These are phyloP conservation scores for Phlyctochytrium planicorne DNA, from an alignment of 192 early-diverging fungal genomes.

Conservation along the genomic window DNA sequence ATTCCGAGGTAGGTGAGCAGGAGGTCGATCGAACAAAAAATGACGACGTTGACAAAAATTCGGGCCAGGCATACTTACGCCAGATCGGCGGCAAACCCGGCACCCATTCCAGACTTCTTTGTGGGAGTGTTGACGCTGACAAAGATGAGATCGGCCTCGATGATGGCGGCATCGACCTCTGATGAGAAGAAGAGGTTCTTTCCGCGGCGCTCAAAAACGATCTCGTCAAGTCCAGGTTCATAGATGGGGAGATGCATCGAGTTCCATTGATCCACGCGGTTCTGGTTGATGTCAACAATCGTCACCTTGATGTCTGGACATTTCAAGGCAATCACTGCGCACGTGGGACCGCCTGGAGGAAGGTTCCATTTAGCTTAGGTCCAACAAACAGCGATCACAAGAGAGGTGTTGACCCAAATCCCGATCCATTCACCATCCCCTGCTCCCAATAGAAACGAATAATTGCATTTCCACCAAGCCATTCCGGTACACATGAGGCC, in stretches of 20 bases:
- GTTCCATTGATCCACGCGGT: constrained; percentile 89
- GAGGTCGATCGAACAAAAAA: background rate
- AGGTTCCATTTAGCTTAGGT: too few species aligned
- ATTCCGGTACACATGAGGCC: too few species aligned
- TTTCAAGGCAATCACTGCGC: constrained; percentile 88
- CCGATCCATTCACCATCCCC: too few species aligned
- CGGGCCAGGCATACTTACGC: constrained; percentile 52
- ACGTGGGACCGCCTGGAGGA: constrained; percentile 84
- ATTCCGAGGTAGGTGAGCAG: background rate
- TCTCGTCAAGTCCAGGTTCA: constrained; percentile 86
- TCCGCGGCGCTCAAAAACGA: constrained; percentile 71
- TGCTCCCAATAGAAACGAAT: too few species aligned
- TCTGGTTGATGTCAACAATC: constrained; percentile 80
- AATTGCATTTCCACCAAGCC: too few species aligned
- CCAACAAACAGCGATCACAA: background rate
- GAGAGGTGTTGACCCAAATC: constrained; percentile 2
- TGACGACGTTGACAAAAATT: constrained; percentile 3
- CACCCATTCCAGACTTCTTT: constrained; percentile 72
- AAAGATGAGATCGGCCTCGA: constrained; percentile 83
- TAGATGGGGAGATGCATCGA: constrained; percentile 84
- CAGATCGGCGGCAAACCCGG: constrained; percentile 81
- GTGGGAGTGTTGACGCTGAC: constrained; percentile 94
- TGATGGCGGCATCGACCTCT: constrained; percentile 74
- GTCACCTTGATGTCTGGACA: constrained; percentile 87
- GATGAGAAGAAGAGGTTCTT: constrained; percentile 87